Conservation (phyloP, 345 rosid genomes). For the Raphanus raphanistrum region DNA sequence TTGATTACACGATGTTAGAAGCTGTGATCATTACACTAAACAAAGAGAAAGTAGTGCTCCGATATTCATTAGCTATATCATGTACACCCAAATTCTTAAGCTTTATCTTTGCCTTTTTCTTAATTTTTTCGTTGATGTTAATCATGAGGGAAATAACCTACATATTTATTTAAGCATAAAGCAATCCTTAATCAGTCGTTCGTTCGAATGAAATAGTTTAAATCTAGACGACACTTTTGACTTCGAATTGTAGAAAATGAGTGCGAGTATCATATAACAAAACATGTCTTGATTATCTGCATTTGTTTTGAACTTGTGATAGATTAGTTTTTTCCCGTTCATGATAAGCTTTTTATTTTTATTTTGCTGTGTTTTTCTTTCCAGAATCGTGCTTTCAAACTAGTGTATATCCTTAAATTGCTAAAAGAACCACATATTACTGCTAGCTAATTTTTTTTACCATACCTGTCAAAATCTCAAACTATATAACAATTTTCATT, state of each 20-base stretch:
- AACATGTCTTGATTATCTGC: not conserved
- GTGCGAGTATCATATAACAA: not conserved
- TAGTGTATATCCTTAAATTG: not conserved
- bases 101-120: constrained; percentile 16
- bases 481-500: not conserved
- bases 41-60: constrained; percentile 33
- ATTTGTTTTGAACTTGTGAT: not conserved
- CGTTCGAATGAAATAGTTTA: constrained; percentile 13
- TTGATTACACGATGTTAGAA: constrained; percentile 29
- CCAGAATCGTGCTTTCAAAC: not conserved
- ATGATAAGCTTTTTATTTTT: not conserved
- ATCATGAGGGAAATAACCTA: constrained; percentile 9
- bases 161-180: constrained; percentile 17
- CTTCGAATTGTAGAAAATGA: constrained; percentile 19
- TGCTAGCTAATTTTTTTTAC: not conserved
- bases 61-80: constrained; percentile 19
- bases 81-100: constrained; percentile 21
- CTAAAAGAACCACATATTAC: not conserved
- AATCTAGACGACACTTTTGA: constrained; percentile 39
- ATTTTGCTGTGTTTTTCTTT: not conserved
- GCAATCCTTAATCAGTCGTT: constrained; percentile 2
- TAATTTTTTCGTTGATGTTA: not conserved
- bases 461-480: not conserved
- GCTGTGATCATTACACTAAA: constrained; percentile 34
- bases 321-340: not conserved